A percentile compares a stretch with the other conserved stretches of the same genome.
Evolutionary conservation across 768 basidiomycete species (phyloP).

Genomic region (Austroboletus eburneus): DNA sequence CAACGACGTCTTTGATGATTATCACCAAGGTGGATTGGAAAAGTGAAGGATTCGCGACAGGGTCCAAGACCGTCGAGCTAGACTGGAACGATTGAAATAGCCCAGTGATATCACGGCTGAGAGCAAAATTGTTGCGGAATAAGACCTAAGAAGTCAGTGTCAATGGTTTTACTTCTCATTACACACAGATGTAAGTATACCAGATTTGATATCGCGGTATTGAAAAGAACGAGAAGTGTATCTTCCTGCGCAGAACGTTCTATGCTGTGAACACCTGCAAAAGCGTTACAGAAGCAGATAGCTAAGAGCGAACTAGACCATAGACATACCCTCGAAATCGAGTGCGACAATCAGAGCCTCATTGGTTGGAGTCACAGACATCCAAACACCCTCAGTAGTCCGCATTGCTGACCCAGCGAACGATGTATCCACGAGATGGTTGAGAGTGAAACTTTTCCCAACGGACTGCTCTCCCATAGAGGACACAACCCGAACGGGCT

Average conservation of each 20-base stretch:
- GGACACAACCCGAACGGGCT: constrained; percentile 62
- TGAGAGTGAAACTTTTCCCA: constrained; percentile 54
- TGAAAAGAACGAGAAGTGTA: constrained; percentile 59
- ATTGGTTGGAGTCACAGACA: constrained; percentile 59
- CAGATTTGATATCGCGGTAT: constrained; percentile 60
- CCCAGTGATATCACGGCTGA: constrained; percentile 57
- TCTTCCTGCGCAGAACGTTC: constrained; percentile 63
- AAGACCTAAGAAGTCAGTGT: constrained; percentile 40
- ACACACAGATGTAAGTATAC: constrained; percentile 29
- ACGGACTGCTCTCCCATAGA: constrained; percentile 70
- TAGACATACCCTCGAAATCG: constrained; percentile 53
- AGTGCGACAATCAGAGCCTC: constrained; percentile 54
- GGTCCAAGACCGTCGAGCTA: constrained; percentile 52
- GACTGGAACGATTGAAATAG: constrained; percentile 61
- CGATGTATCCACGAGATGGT: constrained; percentile 61
- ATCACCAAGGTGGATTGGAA: constrained; percentile 58
- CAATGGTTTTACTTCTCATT: background rate
- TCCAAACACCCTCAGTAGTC: constrained; percentile 63
- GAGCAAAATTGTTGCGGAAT: constrained; percentile 62
- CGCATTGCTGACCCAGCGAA: constrained; percentile 64
- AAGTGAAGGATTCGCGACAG: constrained; percentile 50
- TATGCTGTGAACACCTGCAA: constrained; percentile 57
- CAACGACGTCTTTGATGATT: constrained; percentile 67
- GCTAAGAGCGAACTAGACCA: constrained; percentile 1
- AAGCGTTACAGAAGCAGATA: background rate